Conservation (phyloP, 331 rosid species). For the Acacia pycnantha region DNA sequence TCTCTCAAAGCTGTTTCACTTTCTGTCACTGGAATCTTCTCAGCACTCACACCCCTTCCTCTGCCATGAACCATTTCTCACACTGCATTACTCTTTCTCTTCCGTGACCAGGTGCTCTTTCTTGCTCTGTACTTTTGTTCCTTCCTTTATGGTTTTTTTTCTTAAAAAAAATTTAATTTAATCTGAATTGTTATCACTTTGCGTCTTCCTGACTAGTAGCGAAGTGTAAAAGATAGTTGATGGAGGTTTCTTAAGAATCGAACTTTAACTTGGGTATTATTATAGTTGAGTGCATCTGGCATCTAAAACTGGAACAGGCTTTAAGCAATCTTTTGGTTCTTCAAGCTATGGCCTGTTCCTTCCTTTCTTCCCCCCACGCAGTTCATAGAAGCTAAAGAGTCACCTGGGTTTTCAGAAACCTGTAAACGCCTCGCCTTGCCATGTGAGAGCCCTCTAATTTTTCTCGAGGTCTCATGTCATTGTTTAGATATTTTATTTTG, state of each 20-base stretch:
- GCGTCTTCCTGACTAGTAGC: conserved; percentile 26
- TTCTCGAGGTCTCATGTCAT: conserved; percentile 27
- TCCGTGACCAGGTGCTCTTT: conserved; percentile 54
- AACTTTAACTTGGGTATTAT: conserved; percentile 29
- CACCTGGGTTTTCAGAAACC: conserved; percentile 26
- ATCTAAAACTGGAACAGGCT: conserved; percentile 25
- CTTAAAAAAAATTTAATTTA: background rate
- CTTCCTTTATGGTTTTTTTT: background rate
- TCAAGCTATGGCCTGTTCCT: conserved; percentile 5
- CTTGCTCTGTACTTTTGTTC: conserved; percentile 22
- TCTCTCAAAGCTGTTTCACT: conserved; percentile 52
- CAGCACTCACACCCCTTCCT: background rate
- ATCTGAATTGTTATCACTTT: conserved; percentile 19
- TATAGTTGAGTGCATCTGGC: conserved; percentile 28
- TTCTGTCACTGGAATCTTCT: conserved; percentile 35
- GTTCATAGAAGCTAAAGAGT: conserved; percentile 22
- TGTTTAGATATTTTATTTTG: conserved; percentile 1
- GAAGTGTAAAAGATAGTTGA: conserved; percentile 32
- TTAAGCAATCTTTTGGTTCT: conserved; percentile 32
- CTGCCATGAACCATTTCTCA: conserved; percentile 38
- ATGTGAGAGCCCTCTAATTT: conserved; percentile 24
- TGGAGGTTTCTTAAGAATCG: conserved; percentile 39
- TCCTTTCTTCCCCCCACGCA: background rate
- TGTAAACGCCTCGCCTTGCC: conserved; percentile 10
- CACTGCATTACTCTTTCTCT: conserved; percentile 48